Conservation (phyloP, 2,329 filamentous ascomycete species). For the Ceratocystis albifundus region DNA sequence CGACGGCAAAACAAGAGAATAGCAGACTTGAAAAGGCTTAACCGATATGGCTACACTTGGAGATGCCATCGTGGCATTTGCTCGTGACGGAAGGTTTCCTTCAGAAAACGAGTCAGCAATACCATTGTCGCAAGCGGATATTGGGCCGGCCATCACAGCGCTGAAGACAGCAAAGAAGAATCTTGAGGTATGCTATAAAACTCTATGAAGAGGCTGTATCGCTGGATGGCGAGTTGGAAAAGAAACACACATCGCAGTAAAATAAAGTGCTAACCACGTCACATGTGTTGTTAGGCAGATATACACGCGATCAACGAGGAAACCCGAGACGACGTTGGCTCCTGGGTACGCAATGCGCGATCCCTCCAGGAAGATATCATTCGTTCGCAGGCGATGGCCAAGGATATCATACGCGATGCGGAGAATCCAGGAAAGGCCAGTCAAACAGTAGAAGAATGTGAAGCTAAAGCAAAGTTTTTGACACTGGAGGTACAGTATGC, state of each 20-base stretch:
- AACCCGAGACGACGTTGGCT: conserved; percentile 65
- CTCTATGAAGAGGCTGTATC: background rate
- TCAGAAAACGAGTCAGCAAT: conserved; percentile 31
- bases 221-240: background rate
- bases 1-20: background rate
- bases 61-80: conserved; percentile 34
- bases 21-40: background rate
- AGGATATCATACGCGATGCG: conserved; percentile 67
- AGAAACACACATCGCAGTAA: background rate
- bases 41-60: conserved; percentile 27
- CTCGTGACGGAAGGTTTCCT: conserved; percentile 35
- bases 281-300: conserved; percentile 41
- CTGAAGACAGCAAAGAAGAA: conserved; percentile 31
- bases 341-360: conserved; percentile 77
- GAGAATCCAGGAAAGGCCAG: conserved; percentile 49
- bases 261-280: conserved; percentile 10
- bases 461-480: conserved; percentile 46
- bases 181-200: conserved; percentile 31
- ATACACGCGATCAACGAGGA: conserved; percentile 67
- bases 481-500: conserved; percentile 48
- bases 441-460: conserved; percentile 41
- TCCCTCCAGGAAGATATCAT: conserved; percentile 77
- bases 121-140: conserved; percentile 31
- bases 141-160: conserved; percentile 34
- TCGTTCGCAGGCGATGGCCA: conserved; percentile 64